Percentiles rank a stretch among this genome's conserved stretches.
Conservation (phyloP, 805 yeast genomes). For the Nadsonia fulvescens region DNA sequence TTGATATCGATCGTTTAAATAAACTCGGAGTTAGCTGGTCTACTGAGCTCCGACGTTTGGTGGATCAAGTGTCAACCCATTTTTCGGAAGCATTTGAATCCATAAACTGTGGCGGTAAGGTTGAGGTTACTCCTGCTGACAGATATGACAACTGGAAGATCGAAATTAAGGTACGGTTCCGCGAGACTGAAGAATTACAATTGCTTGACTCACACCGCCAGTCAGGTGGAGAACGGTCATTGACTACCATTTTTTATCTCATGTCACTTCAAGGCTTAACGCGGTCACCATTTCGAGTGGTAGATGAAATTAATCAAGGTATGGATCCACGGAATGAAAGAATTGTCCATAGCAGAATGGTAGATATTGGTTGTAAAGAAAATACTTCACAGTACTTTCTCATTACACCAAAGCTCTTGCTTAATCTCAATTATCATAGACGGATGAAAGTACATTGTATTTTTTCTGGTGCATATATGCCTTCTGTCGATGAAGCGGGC, state of each 20-base stretch:
- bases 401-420: conserved; percentile 79
- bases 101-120: conserved; percentile 81
- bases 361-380: conserved; percentile 57
- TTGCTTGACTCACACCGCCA: conserved; percentile 73
- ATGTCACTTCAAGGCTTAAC: conserved; percentile 83
- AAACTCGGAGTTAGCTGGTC: too few relatives aligned
- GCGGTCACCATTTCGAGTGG: conserved; percentile 80
- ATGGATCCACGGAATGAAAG: conserved; percentile 85
- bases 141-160: conserved; percentile 59
- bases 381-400: conserved; percentile 67
- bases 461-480: conserved; percentile 27
- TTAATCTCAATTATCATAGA: conserved; percentile 57
- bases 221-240: conserved; percentile 96
- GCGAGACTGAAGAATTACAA: conserved; percentile 56
- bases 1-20: too few relatives aligned
- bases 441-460: conserved; percentile 79
- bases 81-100: conserved; percentile 49
- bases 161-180: conserved; percentile 68
- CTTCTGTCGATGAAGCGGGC: conserved; percentile 1
- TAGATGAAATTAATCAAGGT: conserved; percentile 97
- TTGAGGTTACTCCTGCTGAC: conserved; percentile 34
- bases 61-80: conserved; percentile 37
- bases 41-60: conserved; percentile 34
- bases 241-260: conserved; percentile 76
- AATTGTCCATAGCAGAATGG: conserved; percentile 63